Conservation (phyloP, 202 grass and related monocot genomes). For the Panicum virgatum region DNA sequence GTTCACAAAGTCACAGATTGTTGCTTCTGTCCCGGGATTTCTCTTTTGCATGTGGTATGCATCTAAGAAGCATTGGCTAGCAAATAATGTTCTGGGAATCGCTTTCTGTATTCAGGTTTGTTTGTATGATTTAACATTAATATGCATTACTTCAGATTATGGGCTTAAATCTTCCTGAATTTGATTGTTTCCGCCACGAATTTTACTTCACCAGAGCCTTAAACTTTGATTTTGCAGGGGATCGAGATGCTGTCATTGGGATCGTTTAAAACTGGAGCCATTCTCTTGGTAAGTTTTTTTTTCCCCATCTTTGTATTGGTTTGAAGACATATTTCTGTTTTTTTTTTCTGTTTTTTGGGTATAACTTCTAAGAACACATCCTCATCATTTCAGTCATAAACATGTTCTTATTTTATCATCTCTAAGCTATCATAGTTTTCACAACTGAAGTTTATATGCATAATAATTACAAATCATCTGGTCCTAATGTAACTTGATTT, state of each 20-base stretch:
- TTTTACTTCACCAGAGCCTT: slow-evolving; percentile 6
- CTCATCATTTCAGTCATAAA: background rate
- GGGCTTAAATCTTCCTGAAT: background rate
- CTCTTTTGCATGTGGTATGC: slow-evolving; percentile 97
- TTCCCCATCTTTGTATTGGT: background rate
- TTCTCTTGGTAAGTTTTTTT: slow-evolving; percentile 84
- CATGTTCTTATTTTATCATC: background rate
- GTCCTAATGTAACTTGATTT: background rate
- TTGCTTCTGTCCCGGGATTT: slow-evolving; percentile 85
- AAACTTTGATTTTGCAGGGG: slow-evolving; percentile 49
- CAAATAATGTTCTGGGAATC: slow-evolving; percentile 91
- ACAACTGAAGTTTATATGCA: background rate
- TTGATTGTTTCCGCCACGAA: background rate
- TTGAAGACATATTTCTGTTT: slow-evolving; percentile 11
- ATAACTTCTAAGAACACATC: background rate
- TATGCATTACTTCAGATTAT: slow-evolving; percentile 3
- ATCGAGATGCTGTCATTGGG: slow-evolving; percentile 95
- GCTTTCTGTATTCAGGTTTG: slow-evolving; percentile 96
- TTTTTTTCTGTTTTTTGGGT: slow-evolving; percentile 13
- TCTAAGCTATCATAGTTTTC: background rate
- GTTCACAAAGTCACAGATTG: slow-evolving; percentile 92
- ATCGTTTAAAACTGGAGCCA: slow-evolving; percentile 92
- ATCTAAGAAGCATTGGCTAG: slow-evolving; percentile 91
- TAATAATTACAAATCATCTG: background rate
- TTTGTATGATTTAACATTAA: background rate